Conservation (phyloP, 257 asterid species). For the Lithospermum erythrorhizon region DNA sequence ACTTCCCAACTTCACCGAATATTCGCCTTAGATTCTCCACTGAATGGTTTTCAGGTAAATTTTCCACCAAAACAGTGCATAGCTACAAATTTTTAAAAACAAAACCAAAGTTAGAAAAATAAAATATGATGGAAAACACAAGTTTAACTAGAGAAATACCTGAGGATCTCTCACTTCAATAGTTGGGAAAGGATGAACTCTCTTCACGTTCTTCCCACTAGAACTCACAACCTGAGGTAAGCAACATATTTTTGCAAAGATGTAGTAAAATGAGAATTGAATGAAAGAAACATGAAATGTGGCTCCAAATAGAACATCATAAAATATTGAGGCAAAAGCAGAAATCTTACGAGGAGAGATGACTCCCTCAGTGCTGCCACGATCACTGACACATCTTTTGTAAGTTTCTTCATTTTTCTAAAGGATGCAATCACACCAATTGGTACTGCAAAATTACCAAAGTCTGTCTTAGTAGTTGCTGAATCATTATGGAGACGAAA, state of each 20-base stretch:
- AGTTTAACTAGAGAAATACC: conserved; percentile 32
- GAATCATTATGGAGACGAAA: neutral
- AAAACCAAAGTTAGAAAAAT: neutral
- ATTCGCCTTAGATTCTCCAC: conserved; percentile 61
- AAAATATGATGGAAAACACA: conserved; percentile 1
- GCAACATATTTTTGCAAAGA: conserved; percentile 10
- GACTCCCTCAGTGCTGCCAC: conserved; percentile 77
- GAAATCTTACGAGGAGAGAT: conserved; percentile 56
- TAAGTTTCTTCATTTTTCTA: conserved; percentile 77
- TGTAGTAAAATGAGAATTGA: neutral
- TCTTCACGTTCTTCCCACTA: conserved; percentile 73
- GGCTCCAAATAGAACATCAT: neutral
- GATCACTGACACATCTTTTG: conserved; percentile 49
- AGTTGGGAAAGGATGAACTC: conserved; percentile 60
- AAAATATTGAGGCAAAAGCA: conserved; percentile 6
- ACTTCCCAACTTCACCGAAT: conserved; percentile 91
- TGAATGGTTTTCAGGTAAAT: conserved; percentile 94
- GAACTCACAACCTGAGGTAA: conserved; percentile 67
- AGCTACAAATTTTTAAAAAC: conserved; percentile 22
- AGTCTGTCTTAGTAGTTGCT: conserved; percentile 14
- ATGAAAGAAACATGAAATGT: neutral
- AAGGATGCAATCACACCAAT: conserved; percentile 77
- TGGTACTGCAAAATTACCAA: conserved; percentile 58
- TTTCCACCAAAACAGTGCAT: conserved; percentile 93
- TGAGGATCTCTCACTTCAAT: conserved; percentile 64